A percentile compares a stretch with the other conserved stretches of the same genome.
Evolutionary conservation across 1,284 basidiomycete species (phyloP).

Genomic region (Tilletiaria anomala): DNA sequence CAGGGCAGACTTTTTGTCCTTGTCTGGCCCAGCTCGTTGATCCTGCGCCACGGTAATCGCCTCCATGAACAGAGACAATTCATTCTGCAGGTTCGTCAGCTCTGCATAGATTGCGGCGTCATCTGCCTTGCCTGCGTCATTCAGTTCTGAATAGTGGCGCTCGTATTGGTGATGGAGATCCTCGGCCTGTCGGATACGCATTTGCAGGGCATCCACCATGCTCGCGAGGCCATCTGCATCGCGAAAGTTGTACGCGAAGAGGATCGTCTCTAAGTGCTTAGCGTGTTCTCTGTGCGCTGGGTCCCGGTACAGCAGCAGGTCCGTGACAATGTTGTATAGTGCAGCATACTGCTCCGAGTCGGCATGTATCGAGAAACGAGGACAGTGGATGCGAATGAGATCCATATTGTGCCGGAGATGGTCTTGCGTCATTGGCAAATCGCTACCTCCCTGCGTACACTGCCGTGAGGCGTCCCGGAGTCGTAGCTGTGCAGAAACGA

Average conservation of each 20-base stretch:
- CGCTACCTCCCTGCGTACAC: too few relatives aligned
- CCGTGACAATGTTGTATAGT: conserved; percentile 74
- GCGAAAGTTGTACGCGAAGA: conserved; percentile 80
- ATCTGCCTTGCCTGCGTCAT: background rate
- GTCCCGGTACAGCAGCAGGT: conserved; percentile 67
- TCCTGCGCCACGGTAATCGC: conserved; percentile 72
- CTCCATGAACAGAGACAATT: conserved; percentile 74
- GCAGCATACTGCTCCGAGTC: conserved; percentile 71
- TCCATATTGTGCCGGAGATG: conserved; percentile 74
- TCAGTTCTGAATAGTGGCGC: background rate
- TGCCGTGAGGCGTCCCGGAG: too few relatives aligned
- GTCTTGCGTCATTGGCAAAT: conserved; percentile 37
- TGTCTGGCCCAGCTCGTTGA: conserved; percentile 41
- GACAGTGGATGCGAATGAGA: conserved; percentile 63
- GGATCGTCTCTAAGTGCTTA: conserved; percentile 52
- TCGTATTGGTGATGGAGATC: conserved; percentile 24
- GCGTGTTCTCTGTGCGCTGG: conserved; percentile 45
- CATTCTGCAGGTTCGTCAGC: conserved; percentile 58
- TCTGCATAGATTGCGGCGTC: conserved; percentile 53
- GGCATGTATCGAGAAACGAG: conserved; percentile 63
- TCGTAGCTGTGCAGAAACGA: background rate
- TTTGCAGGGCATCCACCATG: conserved; percentile 61
- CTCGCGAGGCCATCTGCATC: conserved; percentile 56
- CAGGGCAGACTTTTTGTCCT: conserved; percentile 62
- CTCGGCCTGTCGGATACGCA: conserved; percentile 50